Evolutionary conservation across 257 asterid species (phyloP).

Genomic region (Cynanchum wilfordii): DNA sequence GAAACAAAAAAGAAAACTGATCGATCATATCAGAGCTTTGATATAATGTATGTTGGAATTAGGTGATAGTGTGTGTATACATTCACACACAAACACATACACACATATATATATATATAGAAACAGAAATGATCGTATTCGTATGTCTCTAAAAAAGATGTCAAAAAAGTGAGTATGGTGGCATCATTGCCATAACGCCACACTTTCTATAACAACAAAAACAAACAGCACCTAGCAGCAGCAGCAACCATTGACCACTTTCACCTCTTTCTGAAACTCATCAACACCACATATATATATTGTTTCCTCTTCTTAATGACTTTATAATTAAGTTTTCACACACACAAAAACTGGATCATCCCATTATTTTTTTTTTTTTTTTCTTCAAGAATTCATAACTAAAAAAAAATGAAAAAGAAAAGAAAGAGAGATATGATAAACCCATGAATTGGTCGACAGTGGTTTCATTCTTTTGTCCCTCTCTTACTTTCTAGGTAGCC

Average conservation of each 20-base stretch:
- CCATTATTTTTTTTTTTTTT: too few species aligned
- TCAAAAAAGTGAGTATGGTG: slow-evolving; percentile 9
- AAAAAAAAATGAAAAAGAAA: too few species aligned
- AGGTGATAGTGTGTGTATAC: background rate
- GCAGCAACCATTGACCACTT: slow-evolving; percentile 10
- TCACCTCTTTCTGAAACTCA: background rate
- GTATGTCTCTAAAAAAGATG: too few species aligned
- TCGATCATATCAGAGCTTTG: background rate
- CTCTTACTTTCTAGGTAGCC: slow-evolving; percentile 14
- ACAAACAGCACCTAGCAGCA: background rate
- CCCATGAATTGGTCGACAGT: slow-evolving; percentile 2
- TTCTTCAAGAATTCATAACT: too few species aligned
- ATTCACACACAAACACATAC: too few species aligned
- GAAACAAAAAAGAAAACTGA: slow-evolving; percentile 1
- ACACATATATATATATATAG: too few species aligned
- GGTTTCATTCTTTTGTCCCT: slow-evolving; percentile 11
- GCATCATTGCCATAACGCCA: slow-evolving; percentile 6
- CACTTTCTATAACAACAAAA: background rate
- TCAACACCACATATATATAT: background rate
- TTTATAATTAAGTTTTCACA: too few species aligned
- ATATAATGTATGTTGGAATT: background rate
- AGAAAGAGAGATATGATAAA: background rate
- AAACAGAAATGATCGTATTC: slow-evolving; percentile 11
- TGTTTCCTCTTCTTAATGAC: too few species aligned
- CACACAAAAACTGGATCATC: too few species aligned